Conservation (phyloP, 2,329 filamentous ascomycete species). For the Penicillium sp. region DNA sequence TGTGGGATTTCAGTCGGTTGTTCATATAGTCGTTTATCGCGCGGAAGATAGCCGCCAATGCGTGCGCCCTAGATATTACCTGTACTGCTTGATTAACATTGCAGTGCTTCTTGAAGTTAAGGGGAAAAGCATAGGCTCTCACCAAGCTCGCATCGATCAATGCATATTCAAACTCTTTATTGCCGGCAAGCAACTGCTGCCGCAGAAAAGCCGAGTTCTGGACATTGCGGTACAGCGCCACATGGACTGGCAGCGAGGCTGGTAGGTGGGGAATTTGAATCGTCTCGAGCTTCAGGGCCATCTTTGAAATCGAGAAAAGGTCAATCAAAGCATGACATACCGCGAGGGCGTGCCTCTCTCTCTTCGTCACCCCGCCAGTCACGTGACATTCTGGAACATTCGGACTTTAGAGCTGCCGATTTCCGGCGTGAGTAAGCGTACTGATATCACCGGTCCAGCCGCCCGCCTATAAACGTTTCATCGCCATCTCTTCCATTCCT, state of each 20-base stretch:
- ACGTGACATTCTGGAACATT: slow-evolving; percentile 25
- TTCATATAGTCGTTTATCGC: slow-evolving; percentile 69
- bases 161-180: slow-evolving; percentile 86
- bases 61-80: slow-evolving; percentile 71
- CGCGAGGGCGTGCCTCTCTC: slow-evolving; percentile 5
- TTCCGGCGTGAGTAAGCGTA: slow-evolving; percentile 22
- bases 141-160: slow-evolving; percentile 85
- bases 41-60: slow-evolving; percentile 74
- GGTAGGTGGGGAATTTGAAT: slow-evolving; percentile 77
- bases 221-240: slow-evolving; percentile 74
- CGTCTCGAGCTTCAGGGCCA: slow-evolving; percentile 57
- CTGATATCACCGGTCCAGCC: slow-evolving; percentile 30
- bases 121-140: not conserved
- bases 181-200: slow-evolving; percentile 80
- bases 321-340: slow-evolving; percentile 15
- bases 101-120: slow-evolving; percentile 1
- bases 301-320: slow-evolving; percentile 4
- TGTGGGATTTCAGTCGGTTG: slow-evolving; percentile 70
- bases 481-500: slow-evolving; percentile 13
- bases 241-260: slow-evolving; percentile 64
- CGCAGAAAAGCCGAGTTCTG: slow-evolving; percentile 77
- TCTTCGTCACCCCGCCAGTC: slow-evolving; percentile 8
- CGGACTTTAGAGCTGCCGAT: slow-evolving; percentile 24
- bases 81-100: slow-evolving; percentile 33
- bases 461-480: slow-evolving; percentile 21